Percentiles rank a stretch among this genome's conserved stretches.
Conservation (phyloP, 345 rosid genomes). For the Eucalyptus coolabah region DNA sequence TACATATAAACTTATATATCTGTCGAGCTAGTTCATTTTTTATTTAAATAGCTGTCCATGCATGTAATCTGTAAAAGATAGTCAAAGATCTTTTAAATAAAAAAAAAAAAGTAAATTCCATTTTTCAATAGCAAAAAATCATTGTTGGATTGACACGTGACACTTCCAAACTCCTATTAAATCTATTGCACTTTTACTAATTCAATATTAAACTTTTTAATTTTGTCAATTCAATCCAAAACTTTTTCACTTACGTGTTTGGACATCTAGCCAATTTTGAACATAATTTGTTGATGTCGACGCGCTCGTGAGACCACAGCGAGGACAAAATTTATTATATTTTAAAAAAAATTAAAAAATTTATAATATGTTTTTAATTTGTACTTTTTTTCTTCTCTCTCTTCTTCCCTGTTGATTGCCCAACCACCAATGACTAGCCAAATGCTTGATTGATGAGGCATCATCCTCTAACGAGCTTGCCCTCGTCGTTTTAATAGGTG, state of each 20-base stretch:
- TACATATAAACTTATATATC: not conserved
- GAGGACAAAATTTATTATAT: too few species aligned
- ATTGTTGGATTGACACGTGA: not conserved
- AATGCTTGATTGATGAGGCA: too few species aligned
- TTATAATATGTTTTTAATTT: too few species aligned
- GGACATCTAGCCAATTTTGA: too few species aligned
- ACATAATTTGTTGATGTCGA: accelerated
- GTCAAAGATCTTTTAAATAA: not conserved
- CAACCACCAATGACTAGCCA: accelerated
- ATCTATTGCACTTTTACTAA: too few species aligned
- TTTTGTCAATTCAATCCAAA: too few species aligned
- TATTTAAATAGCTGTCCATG: not conserved
- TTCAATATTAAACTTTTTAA: too few species aligned
- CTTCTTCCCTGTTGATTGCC: accelerated
- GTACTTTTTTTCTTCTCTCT: accelerated
- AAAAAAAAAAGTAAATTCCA: not conserved
- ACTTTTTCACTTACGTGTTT: too few species aligned
- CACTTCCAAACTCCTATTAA: not conserved
- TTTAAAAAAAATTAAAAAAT: too few species aligned
- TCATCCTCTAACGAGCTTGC: too few species aligned
- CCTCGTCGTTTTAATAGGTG: too few species aligned
- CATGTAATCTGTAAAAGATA: not conserved
- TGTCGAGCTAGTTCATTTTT: not conserved
- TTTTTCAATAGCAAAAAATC: not conserved
- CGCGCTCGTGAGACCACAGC: too few species aligned